Evolutionary conservation across 495 filamentous ascomycete species (phyloP), one percentile per base, ranked within the genome.

Genomic region (Thermochaetoides thermophila): DNA sequence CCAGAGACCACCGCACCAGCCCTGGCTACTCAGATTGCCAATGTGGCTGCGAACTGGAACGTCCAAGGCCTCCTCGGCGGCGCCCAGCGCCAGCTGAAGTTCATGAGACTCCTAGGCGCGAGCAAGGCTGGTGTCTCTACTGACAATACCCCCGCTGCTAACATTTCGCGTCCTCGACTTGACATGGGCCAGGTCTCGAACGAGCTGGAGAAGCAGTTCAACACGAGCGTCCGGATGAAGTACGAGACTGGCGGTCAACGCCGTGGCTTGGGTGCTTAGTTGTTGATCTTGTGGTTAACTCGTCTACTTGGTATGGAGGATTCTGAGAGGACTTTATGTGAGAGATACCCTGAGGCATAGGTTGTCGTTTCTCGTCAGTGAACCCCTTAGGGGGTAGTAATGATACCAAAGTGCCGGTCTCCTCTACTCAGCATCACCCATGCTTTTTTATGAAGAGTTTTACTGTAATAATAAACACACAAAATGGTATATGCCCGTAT

Each of bases 191-290:
- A 55, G 31, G 53, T 66, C 15, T 61, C 74, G 30, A 52, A 56
- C 20, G 71, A 74, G 29, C 55, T 77, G 8, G 69, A 76, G 46
- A 63, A 57, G 33, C 73, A 75, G 41, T 76, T 69, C 36, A 57
- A 68, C 24, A 51, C 53, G 4, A 66, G 73, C n/a, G 67, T 74
- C 39, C 59, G 53, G 35, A 63, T 69, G 57, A 76, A 74, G 54
- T 58, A 66, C 19, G 70, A 70, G 32, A 45, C 52, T 2, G 59
- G 59, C 7, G 57, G 57, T 1, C 66, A 69, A 42, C 58, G 59
- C 37, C 59, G 55, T 24, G 71, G 71, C 0, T 53, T 76, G 23
- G 73, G 73, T 31, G 67, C 65, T 23, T 73, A 38, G 45, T 17
- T 16, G 11, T 28, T 21, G 9, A 6, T 5, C 17, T 21, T 28